Evolutionary conservation across 345 rosid species (phyloP).

Genomic region (Raphanus raphanistrum): DNA sequence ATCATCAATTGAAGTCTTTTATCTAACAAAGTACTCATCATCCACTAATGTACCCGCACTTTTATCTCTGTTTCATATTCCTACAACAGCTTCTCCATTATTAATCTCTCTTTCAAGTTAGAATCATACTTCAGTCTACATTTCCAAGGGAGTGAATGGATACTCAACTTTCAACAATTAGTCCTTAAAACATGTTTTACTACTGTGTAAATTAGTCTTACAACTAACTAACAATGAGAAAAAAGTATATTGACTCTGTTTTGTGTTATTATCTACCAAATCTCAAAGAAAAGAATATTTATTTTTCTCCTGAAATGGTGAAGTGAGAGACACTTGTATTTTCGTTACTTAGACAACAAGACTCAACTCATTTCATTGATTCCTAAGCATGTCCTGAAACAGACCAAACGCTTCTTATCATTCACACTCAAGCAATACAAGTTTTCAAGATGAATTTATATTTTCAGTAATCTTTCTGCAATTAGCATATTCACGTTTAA

Average conservation of each 20-base stretch:
- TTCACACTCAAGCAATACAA: background rate
- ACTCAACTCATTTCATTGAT: background rate
- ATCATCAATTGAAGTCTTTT: no score
- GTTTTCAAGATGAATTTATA: background rate
- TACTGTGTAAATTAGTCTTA: background rate
- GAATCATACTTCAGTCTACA: background rate
- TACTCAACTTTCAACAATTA: background rate
- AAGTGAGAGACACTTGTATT: background rate
- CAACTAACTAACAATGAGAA: background rate
- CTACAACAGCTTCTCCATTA: background rate
- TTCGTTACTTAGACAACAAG: background rate
- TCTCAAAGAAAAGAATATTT: background rate
- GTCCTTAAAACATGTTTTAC: background rate
- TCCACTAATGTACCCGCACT: background rate
- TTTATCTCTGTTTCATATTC: background rate
- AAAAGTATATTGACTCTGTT: no score
- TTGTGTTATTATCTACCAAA: no score
- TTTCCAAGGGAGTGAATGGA: background rate
- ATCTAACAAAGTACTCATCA: no score
- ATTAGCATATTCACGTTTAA: background rate
- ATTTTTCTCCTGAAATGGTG: background rate
- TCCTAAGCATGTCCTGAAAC: background rate
- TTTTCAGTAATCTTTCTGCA: background rate
- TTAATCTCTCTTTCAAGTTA: background rate
- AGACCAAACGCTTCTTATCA: background rate